These are phyloP conservation scores for Ceratobasidium sp. DNA, from an alignment of 1,284 basidiomycete species.

Conservation along the genomic window DNA sequence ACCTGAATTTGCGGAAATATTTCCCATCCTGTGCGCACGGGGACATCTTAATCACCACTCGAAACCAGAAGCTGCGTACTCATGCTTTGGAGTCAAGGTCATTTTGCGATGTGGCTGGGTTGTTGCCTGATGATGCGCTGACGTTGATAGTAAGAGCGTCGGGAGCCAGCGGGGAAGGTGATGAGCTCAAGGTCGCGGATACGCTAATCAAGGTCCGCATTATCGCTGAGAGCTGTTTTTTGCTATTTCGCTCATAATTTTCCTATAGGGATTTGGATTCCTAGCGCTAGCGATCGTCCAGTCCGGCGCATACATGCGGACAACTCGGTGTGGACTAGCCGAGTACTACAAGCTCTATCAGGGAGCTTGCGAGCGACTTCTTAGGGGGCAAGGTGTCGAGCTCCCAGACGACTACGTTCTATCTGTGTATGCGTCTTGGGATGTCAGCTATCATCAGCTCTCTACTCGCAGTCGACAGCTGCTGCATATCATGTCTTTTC, in stretches of 20 bases:
- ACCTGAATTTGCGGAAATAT: not conserved
- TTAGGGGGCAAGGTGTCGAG: not conserved
- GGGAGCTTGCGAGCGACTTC: not conserved
- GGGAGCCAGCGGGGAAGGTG: not conserved
- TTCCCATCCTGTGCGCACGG: slow-evolving; percentile 22
- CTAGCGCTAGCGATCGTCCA: slow-evolving; percentile 20
- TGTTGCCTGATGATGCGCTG: not conserved
- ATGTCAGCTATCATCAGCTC: not conserved
- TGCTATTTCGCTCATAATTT: not conserved
- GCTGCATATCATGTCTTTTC: slow-evolving; percentile 10
- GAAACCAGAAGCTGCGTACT: slow-evolving; percentile 8
- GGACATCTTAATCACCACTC: slow-evolving; percentile 28
- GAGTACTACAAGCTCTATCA: not conserved
- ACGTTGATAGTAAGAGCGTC: not conserved
- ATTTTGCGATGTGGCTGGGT: not conserved
- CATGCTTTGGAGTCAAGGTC: not conserved
- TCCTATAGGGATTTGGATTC: slow-evolving; percentile 12
- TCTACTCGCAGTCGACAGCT: not conserved
- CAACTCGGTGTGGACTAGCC: not conserved
- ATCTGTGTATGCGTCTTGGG: slow-evolving; percentile 10
- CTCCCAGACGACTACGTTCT: not conserved
- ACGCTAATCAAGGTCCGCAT: not conserved
- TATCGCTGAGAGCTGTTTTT: not conserved
- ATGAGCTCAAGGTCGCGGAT: not conserved
- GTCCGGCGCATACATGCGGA: slow-evolving; percentile 28